phyloP scores from a whole-genome alignment of 345 rosid genomes.

The Melaleuca quinquenervia region DNA sequence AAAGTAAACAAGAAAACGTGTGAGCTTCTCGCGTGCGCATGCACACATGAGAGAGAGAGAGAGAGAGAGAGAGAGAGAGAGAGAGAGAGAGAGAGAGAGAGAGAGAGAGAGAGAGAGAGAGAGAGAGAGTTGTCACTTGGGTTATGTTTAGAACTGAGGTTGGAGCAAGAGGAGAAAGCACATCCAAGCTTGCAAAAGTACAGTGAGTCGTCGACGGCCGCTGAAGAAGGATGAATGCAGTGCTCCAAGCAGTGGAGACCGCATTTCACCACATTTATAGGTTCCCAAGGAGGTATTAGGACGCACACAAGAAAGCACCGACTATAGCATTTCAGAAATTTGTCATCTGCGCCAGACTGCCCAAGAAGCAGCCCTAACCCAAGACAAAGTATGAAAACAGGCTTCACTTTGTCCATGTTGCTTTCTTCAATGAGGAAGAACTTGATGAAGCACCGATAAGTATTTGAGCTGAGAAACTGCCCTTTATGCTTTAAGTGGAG shows the following conservation, averaged over 20 bases:
- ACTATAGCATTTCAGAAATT: background rate
- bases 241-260: background rate
- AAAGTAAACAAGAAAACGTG: too few relatives aligned
- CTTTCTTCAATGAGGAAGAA: background rate
- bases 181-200: background rate
- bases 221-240: background rate
- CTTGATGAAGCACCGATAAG: background rate
- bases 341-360: background rate
- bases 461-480: background rate
- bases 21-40: too few relatives aligned
- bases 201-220: background rate
- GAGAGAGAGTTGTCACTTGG: background rate
- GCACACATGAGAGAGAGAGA: too few relatives aligned
- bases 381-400: background rate
- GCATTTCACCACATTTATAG: too few relatives aligned
- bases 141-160: background rate
- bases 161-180: background rate
- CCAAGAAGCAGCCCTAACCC: background rate
- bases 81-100: background rate
- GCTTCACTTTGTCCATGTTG: background rate
- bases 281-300: background rate
- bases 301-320: background rate
- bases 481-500: background rate
- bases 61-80: background rate
- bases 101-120: background rate